Conservation (phyloP, 2,329 filamentous ascomycete species). For the Aspergillus sp. region DNA sequence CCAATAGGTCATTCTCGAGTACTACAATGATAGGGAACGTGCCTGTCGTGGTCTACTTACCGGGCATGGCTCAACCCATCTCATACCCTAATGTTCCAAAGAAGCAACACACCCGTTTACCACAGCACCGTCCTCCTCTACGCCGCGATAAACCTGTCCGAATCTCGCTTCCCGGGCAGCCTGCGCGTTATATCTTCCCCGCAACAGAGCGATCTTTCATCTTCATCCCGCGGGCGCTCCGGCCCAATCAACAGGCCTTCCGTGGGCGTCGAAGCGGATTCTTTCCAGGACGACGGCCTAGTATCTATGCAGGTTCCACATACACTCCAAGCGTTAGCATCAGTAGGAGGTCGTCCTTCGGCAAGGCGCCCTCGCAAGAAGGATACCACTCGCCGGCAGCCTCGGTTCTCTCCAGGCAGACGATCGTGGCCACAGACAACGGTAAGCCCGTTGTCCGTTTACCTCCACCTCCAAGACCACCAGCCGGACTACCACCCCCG, state of each 20-base stretch:
- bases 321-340: slow-evolving; percentile 87
- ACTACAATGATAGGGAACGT: slow-evolving; percentile 83
- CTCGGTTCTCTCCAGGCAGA: slow-evolving; percentile 71
- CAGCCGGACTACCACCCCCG: slow-evolving; percentile 27
- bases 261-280: slow-evolving; percentile 67
- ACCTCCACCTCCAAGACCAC: slow-evolving; percentile 61
- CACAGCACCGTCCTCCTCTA: slow-evolving; percentile 89
- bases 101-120: slow-evolving; percentile 89
- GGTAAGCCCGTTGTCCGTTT: slow-evolving; percentile 77
- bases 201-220: slow-evolving; percentile 91
- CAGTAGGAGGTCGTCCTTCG: slow-evolving; percentile 81
- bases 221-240: slow-evolving; percentile 91
- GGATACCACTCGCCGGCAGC: slow-evolving; percentile 77
- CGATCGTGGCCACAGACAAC: slow-evolving; percentile 60
- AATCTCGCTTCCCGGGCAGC: slow-evolving; percentile 79
- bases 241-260: slow-evolving; percentile 85
- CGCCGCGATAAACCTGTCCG: slow-evolving; percentile 95
- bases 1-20: slow-evolving; percentile 77
- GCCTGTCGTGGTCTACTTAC: slow-evolving; percentile 78
- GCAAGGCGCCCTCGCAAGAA: slow-evolving; percentile 68
- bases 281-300: slow-evolving; percentile 71
- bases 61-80: slow-evolving; percentile 71
- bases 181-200: slow-evolving; percentile 87
- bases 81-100: slow-evolving; percentile 75
- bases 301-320: slow-evolving; percentile 71